These are phyloP conservation scores for Crucihimalaya himalaica DNA, from an alignment of 345 rosid species.

Conservation along the genomic window DNA sequence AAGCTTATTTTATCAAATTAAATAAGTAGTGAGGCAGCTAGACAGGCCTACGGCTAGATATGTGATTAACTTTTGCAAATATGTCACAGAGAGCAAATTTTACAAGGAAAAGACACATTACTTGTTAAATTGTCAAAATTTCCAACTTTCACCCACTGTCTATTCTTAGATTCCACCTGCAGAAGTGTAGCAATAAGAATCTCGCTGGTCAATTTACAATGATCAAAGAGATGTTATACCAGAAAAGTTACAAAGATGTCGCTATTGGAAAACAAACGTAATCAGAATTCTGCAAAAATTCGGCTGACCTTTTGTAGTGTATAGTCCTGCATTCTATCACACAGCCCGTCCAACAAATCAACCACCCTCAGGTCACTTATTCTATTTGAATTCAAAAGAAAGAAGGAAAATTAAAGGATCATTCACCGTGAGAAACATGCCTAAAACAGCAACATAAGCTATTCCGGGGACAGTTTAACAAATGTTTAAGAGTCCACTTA, in stretches of 20 bases:
- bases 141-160: slow-evolving; percentile 68
- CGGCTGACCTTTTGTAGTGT: slow-evolving; percentile 72
- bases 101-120: slow-evolving; percentile 40
- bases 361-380: slow-evolving; percentile 92
- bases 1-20: not conserved
- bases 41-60: not conserved
- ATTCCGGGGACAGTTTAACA: not conserved
- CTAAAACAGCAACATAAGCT: not conserved
- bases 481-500: not conserved
- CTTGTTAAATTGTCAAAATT: slow-evolving; percentile 65
- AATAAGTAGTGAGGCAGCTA: not conserved
- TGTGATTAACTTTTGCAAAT: slow-evolving; percentile 1
- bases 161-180: slow-evolving; percentile 60
- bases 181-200: slow-evolving; percentile 29
- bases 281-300: slow-evolving; percentile 9
- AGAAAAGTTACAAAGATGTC: not conserved
- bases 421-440: not conserved
- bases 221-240: not conserved
- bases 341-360: slow-evolving; percentile 87
- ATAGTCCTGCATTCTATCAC: slow-evolving; percentile 93
- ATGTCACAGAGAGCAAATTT: not conserved
- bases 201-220: not conserved
- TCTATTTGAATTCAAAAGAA: slow-evolving; percentile 41
- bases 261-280: not conserved
- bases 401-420: slow-evolving; percentile 4